Evolutionary conservation across 2,329 filamentous ascomycete species (phyloP).

Genomic region (Aureobasidium sp.): DNA sequence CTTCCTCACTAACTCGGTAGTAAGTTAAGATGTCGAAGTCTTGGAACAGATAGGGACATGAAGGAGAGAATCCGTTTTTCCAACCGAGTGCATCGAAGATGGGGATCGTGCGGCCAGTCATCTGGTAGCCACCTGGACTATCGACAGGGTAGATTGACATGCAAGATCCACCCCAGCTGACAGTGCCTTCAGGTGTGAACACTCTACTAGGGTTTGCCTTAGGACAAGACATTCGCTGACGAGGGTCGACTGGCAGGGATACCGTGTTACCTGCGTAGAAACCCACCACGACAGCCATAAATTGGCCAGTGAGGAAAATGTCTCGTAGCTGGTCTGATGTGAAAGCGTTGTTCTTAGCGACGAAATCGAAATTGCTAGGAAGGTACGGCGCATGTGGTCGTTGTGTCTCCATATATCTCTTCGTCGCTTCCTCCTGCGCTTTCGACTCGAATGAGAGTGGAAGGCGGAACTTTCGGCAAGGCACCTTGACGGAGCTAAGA

Average conservation of each 20-base stretch:
- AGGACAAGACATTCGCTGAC: conserved; percentile 42
- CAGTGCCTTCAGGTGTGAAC: conserved; percentile 48
- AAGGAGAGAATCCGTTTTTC: conserved; percentile 39
- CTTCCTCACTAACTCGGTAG: conserved; percentile 44
- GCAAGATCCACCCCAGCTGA: conserved; percentile 48
- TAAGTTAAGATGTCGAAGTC: conserved; percentile 51
- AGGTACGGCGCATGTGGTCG: conserved; percentile 53
- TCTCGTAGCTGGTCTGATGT: conserved; percentile 40
- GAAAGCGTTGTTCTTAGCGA: conserved; percentile 47
- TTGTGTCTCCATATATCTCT: conserved; percentile 54
- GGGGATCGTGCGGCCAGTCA: conserved; percentile 43
- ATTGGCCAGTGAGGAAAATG: conserved; percentile 42
- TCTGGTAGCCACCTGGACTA: conserved; percentile 49
- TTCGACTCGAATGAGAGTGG: conserved; percentile 36
- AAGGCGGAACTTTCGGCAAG: conserved; percentile 34
- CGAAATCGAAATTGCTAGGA: conserved; percentile 53
- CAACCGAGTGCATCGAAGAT: conserved; percentile 46
- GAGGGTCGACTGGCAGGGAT: conserved; percentile 45
- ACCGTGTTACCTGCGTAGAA: conserved; percentile 46
- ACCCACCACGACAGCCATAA: conserved; percentile 46
- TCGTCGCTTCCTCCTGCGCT: conserved; percentile 42
- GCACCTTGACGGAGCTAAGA: conserved; percentile 32
- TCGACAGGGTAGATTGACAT: conserved; percentile 49
- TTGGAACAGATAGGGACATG: conserved; percentile 46
- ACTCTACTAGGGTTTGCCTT: conserved; percentile 51